Conservation (phyloP, 164 flowering plant genomes). For the Vitis rotundifolia region DNA sequence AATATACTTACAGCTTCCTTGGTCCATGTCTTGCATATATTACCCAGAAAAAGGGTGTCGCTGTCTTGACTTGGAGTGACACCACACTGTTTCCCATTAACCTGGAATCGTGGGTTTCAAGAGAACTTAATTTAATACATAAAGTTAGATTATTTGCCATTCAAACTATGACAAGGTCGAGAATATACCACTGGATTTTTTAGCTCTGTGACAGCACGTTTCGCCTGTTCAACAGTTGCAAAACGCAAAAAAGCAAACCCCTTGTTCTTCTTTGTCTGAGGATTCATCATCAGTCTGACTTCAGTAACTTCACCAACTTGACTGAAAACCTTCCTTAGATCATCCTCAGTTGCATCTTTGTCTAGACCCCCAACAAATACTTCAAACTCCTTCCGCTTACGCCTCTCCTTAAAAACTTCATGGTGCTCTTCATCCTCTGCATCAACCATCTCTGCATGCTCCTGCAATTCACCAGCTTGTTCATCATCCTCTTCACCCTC, state of each 20-base stretch:
- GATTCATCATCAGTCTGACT: conserved; percentile 91
- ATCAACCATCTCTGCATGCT: conserved; percentile 45
- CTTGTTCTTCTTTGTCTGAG: conserved; percentile 91
- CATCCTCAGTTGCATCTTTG: conserved; percentile 88
- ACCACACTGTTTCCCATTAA: conserved; percentile 94
- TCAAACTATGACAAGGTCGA: conserved; percentile 16
- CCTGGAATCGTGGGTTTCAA: conserved; percentile 45
- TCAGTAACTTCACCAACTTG: conserved; percentile 81
- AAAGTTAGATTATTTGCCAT: conserved; percentile 6
- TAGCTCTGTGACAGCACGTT: conserved; percentile 73
- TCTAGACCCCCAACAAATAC: conserved; percentile 95
- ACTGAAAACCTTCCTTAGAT: conserved; percentile 76
- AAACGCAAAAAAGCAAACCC: conserved; percentile 98
- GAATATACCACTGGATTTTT: conserved; percentile 78
- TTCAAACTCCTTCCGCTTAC: conserved; percentile 96
- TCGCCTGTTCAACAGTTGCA: conserved; percentile 92
- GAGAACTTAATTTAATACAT: conserved; percentile 1
- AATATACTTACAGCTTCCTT: conserved; percentile 82
- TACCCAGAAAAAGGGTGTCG: conserved; percentile 92
- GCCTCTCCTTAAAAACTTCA: conserved; percentile 82
- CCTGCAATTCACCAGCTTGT: conserved; percentile 42
- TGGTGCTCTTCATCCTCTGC: conserved; percentile 82
- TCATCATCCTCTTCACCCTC: conserved; percentile 62
- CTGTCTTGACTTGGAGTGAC: conserved; percentile 95
- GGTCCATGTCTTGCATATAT: conserved; percentile 96